These are phyloP conservation scores for Colletotrichum theobromicola DNA, from an alignment of 2,329 filamentous ascomycete species.

Conservation along the genomic window DNA sequence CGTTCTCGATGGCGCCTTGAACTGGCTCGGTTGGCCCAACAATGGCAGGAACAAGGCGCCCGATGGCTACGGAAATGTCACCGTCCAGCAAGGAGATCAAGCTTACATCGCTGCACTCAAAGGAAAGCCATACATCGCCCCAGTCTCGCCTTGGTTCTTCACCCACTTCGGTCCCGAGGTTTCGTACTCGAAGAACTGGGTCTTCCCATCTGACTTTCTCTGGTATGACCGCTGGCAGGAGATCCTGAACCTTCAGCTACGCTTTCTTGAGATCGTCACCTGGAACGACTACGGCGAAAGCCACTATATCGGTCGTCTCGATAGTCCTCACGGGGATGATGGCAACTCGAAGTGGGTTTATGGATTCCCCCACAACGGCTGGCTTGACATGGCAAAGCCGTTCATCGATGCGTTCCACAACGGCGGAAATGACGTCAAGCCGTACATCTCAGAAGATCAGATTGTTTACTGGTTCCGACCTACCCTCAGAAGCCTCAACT, in stretches of 20 bases:
- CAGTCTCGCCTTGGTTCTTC: slow-evolving; percentile 48
- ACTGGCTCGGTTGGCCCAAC: slow-evolving; percentile 52
- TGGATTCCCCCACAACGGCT: slow-evolving; percentile 52
- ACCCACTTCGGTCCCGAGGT: slow-evolving; percentile 52
- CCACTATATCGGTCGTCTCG: slow-evolving; percentile 57
- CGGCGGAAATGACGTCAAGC: slow-evolving; percentile 41
- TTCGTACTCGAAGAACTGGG: slow-evolving; percentile 57
- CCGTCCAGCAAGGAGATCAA: slow-evolving; percentile 43
- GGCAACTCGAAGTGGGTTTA: slow-evolving; percentile 54
- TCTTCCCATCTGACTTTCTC: slow-evolving; percentile 63
- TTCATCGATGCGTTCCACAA: slow-evolving; percentile 59
- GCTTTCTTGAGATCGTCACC: slow-evolving; percentile 52
- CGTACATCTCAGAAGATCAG: slow-evolving; percentile 52
- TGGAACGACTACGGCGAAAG: slow-evolving; percentile 58
- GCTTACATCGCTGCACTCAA: slow-evolving; percentile 38
- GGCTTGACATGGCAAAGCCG: slow-evolving; percentile 57
- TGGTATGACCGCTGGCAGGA: slow-evolving; percentile 64
- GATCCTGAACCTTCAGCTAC: slow-evolving; percentile 47
- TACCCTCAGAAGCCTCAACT: slow-evolving; percentile 48
- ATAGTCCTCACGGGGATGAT: slow-evolving; percentile 45
- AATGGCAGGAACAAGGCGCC: slow-evolving; percentile 56
- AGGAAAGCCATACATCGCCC: slow-evolving; percentile 54
- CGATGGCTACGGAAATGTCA: slow-evolving; percentile 39
- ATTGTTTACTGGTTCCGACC: slow-evolving; percentile 63
- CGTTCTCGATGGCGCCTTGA: slow-evolving; percentile 49